Evolutionary conservation across 768 basidiomycete species (phyloP), one percentile per base, ranked within the genome.

Genomic region (Fistulinella prunicolor): DNA sequence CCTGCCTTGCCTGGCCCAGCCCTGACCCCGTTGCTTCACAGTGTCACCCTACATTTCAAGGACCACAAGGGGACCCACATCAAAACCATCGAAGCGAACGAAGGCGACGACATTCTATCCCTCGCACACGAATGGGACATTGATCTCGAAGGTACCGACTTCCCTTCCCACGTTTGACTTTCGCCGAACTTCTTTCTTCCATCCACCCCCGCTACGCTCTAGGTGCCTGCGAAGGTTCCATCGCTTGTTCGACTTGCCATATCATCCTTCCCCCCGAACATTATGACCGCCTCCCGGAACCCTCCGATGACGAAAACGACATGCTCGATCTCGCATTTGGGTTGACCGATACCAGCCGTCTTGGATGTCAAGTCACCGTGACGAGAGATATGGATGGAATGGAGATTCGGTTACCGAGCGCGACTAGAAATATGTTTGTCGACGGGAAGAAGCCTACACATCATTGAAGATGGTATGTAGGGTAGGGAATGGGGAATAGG

Each of bases 271-370:
- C 52, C 23, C 61, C 53, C 21, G 84, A 93, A 60, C 76, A 84
- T 51, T 97, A 94, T 64, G 90, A 97, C 66, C 65, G 79, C 39
- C 77, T 98, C 3, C 86, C 90, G 1, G 95, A 98, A 61, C 94
- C 95, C 4, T 89, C 89, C 46, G 95, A 98, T 56, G 95, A 99
- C 63, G 95, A 99, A 71, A 99, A 97, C 60, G 94, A 93, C 59
- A 94, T 94, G 92, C 79, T 99, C 32, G 95, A 97, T 67, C 90
- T 98, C 79, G 95, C 95, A 4, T 98, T 97, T 59, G 96, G 92
- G 0, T 75, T 98, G 44, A 94, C 93, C 1, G 95, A 97, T 60
- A 97, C 95, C 57, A 95, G 87, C 53, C 74, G 83, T 9, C 70
- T 90, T 17, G 88, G 88, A 0, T 89, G 87, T 60, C 87, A 89